Conservation (phyloP, 2,329 filamentous ascomycete species). For the Cladosporium halotolerans region DNA sequence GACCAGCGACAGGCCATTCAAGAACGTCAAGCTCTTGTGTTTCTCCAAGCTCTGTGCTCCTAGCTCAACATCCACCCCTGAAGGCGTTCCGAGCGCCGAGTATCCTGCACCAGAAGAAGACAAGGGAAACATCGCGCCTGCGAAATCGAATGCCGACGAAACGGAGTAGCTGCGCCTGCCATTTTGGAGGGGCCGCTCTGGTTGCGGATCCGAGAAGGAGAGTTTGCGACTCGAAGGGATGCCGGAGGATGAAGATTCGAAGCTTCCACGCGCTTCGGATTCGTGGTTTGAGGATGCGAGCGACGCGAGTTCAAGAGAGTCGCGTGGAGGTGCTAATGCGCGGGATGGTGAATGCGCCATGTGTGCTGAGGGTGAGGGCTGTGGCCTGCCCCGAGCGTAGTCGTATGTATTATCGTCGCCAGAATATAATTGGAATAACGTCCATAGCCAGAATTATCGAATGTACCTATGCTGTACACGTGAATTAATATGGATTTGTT, state of each 20-base stretch:
- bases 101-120: conserved; percentile 71
- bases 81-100: conserved; percentile 75
- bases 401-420: conserved; percentile 6
- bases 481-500: background rate
- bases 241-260: conserved; percentile 70
- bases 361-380: background rate
- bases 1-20: conserved; percentile 88
- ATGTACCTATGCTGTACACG: background rate
- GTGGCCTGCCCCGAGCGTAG: conserved; percentile 3
- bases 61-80: conserved; percentile 48
- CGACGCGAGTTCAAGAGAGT: conserved; percentile 93
- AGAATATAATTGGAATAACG: background rate
- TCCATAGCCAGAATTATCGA: background rate
- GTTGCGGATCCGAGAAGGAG: conserved; percentile 64
- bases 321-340: conserved; percentile 51
- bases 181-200: conserved; percentile 21
- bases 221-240: conserved; percentile 79
- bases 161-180: conserved; percentile 73
- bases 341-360: conserved; percentile 1
- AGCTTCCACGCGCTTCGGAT: conserved; percentile 53
- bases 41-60: conserved; percentile 64
- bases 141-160: conserved; percentile 91
- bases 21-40: conserved; percentile 88
- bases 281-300: conserved; percentile 76
- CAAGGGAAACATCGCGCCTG: conserved; percentile 85